These are phyloP conservation scores for Saccharomycopsis schoenii DNA, from an alignment of 805 yeast species.

Conservation along the genomic window DNA sequence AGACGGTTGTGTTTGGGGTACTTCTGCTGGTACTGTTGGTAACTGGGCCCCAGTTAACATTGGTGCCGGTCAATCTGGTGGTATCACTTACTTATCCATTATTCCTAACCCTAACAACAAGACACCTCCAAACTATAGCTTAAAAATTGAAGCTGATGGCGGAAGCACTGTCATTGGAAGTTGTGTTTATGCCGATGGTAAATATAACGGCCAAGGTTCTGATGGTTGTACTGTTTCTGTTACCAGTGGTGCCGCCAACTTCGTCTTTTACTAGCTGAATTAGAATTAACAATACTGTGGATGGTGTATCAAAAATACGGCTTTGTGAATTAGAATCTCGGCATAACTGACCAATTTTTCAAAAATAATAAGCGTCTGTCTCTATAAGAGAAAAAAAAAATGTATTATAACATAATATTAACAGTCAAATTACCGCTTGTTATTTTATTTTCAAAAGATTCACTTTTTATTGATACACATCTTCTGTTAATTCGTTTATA, in stretches of 20 bases:
- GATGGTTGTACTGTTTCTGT: slow-evolving; percentile 77
- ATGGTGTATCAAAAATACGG: neutral
- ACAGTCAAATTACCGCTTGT: neutral
- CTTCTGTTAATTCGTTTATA: neutral
- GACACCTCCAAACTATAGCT: slow-evolving; percentile 47
- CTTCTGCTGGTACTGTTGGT: slow-evolving; percentile 69
- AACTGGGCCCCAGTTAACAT: slow-evolving; percentile 86
- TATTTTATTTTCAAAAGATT: neutral
- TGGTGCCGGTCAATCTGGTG: slow-evolving; percentile 63
- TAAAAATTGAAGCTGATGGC: slow-evolving; percentile 66
- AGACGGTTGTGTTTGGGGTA: slow-evolving; percentile 95
- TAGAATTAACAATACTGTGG: neutral
- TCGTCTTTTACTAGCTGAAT: slow-evolving; percentile 38
- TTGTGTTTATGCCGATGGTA: slow-evolving; percentile 74
- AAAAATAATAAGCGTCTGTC: neutral
- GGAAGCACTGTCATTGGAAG: slow-evolving; percentile 49
- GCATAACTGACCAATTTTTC: neutral
- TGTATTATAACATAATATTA: neutral
- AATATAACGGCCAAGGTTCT: slow-evolving; percentile 47
- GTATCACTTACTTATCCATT: slow-evolving; percentile 56
- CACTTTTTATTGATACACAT: neutral
- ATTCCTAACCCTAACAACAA: slow-evolving; percentile 72
- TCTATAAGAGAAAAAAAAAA: neutral
- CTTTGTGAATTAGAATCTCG: neutral
- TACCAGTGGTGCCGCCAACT: slow-evolving; percentile 48